phyloP scores from a whole-genome alignment of 106 monocot genomes.

The Hemerocallis citrina region DNA sequence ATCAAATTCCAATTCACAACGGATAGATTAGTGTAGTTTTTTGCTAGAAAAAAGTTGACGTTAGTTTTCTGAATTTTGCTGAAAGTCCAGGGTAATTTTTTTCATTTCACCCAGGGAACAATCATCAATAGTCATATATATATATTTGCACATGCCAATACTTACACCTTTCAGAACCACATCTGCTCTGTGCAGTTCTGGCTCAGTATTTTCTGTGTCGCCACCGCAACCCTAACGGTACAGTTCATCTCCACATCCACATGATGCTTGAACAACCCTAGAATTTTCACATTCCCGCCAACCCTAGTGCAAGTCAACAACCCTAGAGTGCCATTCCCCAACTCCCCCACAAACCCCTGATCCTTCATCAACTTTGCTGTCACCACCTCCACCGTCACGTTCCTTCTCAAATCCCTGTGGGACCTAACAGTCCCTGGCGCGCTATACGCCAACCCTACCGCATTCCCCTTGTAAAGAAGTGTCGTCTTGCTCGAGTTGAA shows the following conservation, averaged over 20 bases:
- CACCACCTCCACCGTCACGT: slow-evolving; percentile 26
- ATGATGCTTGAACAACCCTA: slow-evolving; percentile 30
- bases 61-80: too few species aligned
- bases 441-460: slow-evolving; percentile 21
- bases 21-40: too few species aligned
- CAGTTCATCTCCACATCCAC: slow-evolving; percentile 62
- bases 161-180: slow-evolving; percentile 7
- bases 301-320: slow-evolving; percentile 40
- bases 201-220: slow-evolving; percentile 17
- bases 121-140: too few species aligned
- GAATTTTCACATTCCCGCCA: slow-evolving; percentile 42
- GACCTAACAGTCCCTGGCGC: slow-evolving; percentile 22
- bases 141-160: too few species aligned
- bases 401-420: slow-evolving; percentile 14
- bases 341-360: slow-evolving; percentile 10
- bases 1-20: too few species aligned
- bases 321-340: slow-evolving; percentile 13
- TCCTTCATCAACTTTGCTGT: slow-evolving; percentile 6
- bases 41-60: too few species aligned
- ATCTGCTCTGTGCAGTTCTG: slow-evolving; percentile 34
- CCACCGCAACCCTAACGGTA: slow-evolving; percentile 22
- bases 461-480: slow-evolving; percentile 21
- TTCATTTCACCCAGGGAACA: too few species aligned
- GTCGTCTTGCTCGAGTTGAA: slow-evolving; percentile 25
- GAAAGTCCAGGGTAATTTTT: too few species aligned